phyloP scores from a whole-genome alignment of 345 rosid genomes.

The Erysimum cheiranthoides region DNA sequence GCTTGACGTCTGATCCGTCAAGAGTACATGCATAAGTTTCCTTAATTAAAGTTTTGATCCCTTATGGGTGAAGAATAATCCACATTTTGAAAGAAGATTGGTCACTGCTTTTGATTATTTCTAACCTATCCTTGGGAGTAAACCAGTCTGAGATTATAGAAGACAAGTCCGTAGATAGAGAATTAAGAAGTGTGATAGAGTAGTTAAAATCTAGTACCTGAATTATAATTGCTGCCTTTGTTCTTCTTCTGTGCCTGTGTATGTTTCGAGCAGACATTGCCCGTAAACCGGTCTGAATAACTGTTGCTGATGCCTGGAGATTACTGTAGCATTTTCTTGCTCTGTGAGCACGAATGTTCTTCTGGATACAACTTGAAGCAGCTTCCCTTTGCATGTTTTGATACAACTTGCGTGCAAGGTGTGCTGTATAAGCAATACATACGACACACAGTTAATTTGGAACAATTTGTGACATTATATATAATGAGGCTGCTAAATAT shows the following conservation, averaged over 20 bases:
- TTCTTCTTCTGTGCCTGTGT: constrained; percentile 58
- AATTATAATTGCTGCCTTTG: constrained; percentile 60
- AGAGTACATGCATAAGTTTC: constrained; percentile 8
- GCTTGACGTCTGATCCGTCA: constrained; percentile 7
- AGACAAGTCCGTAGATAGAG: constrained; percentile 1
- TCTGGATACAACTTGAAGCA: constrained; percentile 58
- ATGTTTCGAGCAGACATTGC: constrained; percentile 64
- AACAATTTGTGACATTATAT: constrained; percentile 4
- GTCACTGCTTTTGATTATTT: constrained; percentile 18
- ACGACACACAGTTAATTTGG: constrained; percentile 23
- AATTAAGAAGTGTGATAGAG: background rate
- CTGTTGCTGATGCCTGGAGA: constrained; percentile 53
- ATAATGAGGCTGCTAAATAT: background rate
- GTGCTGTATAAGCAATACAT: constrained; percentile 47
- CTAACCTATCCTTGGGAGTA: background rate
- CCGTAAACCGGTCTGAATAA: constrained; percentile 64
- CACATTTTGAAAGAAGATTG: background rate
- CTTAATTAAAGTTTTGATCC: background rate
- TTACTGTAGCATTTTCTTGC: constrained; percentile 54
- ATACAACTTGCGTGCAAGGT: constrained; percentile 65
- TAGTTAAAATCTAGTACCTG: constrained; percentile 53
- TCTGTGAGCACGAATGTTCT: constrained; percentile 50
- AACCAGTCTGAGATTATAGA: constrained; percentile 20
- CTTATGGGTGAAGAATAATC: constrained; percentile 18
- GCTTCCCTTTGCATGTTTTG: constrained; percentile 62